phyloP scores from a whole-genome alignment of 139 green algal species.

The Tetraselmis striata region DNA sequence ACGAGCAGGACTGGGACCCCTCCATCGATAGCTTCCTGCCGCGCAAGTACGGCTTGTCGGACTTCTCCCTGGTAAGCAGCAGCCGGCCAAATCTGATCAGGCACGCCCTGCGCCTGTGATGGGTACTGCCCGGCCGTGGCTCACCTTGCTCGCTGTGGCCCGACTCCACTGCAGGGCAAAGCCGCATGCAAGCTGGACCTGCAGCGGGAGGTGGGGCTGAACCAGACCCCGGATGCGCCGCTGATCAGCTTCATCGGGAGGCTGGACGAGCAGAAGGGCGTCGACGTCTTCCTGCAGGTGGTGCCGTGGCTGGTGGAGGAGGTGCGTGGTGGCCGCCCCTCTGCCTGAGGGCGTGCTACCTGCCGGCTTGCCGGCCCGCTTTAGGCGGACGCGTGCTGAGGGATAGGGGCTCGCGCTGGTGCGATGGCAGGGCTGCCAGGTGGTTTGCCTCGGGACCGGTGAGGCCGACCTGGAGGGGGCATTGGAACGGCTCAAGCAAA shows the following conservation, averaged over 20 bases:
- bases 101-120: too few species aligned
- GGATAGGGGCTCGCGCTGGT: too few species aligned
- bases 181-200: conserved; percentile 24
- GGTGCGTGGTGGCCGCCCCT: too few species aligned
- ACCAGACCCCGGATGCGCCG: background rate
- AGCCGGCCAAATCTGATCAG: too few species aligned
- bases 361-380: too few species aligned
- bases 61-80: conserved; percentile 5
- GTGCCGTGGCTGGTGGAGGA: conserved; percentile 7
- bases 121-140: background rate
- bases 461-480: conserved; percentile 24
- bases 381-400: too few species aligned
- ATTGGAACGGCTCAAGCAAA: background rate
- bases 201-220: conserved; percentile 30
- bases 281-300: conserved; percentile 21
- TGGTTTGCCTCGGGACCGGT: conserved; percentile 29
- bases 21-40: conserved; percentile 11
- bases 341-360: too few species aligned
- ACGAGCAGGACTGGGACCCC: conserved; percentile 27
- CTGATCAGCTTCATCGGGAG: conserved; percentile 35
- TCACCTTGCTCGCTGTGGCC: background rate
- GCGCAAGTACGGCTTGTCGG: conserved; percentile 24
- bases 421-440: conserved; percentile 10
- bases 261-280: conserved; percentile 40
- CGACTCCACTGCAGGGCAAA: conserved; percentile 16